A percentile compares a stretch with the other conserved stretches of the same genome.
Conservation (phyloP, 352 stramenopile species). For the Pythium brachiatum region DNA sequence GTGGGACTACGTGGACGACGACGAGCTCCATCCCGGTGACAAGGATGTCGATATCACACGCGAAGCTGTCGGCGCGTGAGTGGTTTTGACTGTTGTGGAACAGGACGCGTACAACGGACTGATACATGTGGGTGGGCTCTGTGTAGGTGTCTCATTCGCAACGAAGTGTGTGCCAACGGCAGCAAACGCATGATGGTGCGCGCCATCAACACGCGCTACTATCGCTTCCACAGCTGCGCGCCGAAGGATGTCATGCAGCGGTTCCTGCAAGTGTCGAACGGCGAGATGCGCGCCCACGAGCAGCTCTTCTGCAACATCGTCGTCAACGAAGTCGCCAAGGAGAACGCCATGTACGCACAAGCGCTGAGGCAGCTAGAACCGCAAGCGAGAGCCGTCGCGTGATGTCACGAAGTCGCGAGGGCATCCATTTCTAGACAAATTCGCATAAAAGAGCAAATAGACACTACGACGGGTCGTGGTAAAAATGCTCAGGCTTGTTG, state of each 20-base stretch:
- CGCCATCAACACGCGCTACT: slow-evolving; percentile 32
- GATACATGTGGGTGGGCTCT: not conserved
- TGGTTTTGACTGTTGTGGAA: not conserved
- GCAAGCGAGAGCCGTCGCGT: not conserved
- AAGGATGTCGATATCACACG: slow-evolving; percentile 23
- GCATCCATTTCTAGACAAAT: not conserved
- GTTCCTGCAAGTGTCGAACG: not conserved
- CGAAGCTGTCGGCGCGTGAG: slow-evolving; percentile 18
- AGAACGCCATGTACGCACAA: slow-evolving; percentile 4
- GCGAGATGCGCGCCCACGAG: slow-evolving; percentile 8
- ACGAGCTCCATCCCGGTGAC: slow-evolving; percentile 28
- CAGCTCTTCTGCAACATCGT: slow-evolving; percentile 12
- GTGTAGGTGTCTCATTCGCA: not conserved
- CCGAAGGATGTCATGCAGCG: not conserved
- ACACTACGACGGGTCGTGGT: too few relatives aligned
- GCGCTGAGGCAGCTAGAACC: not conserved
- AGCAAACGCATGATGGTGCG: slow-evolving; percentile 24
- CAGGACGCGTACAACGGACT: not conserved
- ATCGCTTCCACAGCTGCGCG: not conserved
- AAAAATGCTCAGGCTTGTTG: too few relatives aligned
- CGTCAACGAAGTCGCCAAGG: slow-evolving; percentile 8
- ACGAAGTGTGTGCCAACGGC: not conserved
- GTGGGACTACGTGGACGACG: slow-evolving; percentile 36
- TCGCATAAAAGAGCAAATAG: not conserved
- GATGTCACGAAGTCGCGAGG: too few relatives aligned